Conservation (phyloP, 352 stramenopile species). For the Phytopythium litorale region DNA sequence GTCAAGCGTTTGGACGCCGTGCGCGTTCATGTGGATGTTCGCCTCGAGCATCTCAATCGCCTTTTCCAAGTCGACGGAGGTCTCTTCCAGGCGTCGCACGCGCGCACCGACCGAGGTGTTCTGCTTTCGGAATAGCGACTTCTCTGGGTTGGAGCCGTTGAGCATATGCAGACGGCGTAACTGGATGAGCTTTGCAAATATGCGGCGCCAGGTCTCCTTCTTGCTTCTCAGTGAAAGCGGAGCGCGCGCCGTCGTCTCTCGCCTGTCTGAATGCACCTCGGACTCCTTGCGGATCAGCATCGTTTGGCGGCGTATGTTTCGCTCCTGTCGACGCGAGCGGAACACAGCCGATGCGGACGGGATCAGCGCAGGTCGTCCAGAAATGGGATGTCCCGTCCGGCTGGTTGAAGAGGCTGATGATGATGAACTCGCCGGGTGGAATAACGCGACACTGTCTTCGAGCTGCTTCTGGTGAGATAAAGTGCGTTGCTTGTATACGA, state of each 20-base stretch:
- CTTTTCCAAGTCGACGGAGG: slow-evolving; percentile 39
- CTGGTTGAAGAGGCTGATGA: slow-evolving; percentile 4
- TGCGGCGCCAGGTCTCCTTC: slow-evolving; percentile 30
- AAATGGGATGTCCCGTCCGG: background rate
- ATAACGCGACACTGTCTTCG: slow-evolving; percentile 21
- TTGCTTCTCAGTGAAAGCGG: background rate
- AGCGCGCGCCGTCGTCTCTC: background rate
- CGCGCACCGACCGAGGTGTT: slow-evolving; percentile 64
- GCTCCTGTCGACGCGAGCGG: slow-evolving; percentile 28
- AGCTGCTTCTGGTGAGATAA: slow-evolving; percentile 24
- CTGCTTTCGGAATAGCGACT: slow-evolving; percentile 48
- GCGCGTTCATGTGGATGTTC: slow-evolving; percentile 31
- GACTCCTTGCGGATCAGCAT: slow-evolving; percentile 21
- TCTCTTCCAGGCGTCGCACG: slow-evolving; percentile 58
- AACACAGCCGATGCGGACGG: slow-evolving; percentile 14
- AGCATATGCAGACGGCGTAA: slow-evolving; percentile 50
- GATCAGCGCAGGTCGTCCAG: background rate
- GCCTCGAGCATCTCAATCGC: slow-evolving; percentile 44
- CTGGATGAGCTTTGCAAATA: slow-evolving; percentile 53
- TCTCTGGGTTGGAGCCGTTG: slow-evolving; percentile 43
- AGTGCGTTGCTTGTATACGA: slow-evolving; percentile 20
- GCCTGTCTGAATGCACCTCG: slow-evolving; percentile 5
- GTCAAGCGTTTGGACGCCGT: slow-evolving; percentile 31
- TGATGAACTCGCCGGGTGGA: slow-evolving; percentile 17
- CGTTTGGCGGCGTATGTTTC: slow-evolving; percentile 18